Percentiles rank a stretch among this genome's conserved stretches.
phyloP scores from a whole-genome alignment of 2,329 filamentous ascomycete genomes.

The Pestalotiopsis sp. region DNA sequence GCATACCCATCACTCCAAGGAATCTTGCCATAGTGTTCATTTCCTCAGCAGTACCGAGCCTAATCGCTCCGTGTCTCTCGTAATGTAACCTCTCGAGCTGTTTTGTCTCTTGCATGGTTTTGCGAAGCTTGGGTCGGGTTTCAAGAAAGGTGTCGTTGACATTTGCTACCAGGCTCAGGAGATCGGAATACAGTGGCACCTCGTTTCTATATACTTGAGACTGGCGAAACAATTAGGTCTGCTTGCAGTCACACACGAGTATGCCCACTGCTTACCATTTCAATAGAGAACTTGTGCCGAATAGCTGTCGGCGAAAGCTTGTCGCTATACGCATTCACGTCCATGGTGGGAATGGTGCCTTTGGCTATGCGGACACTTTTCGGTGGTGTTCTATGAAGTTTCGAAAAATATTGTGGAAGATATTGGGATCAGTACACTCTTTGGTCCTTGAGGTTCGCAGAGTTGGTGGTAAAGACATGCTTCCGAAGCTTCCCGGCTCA shows the following conservation, averaged over 20 bases:
- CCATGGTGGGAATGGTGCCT: not conserved
- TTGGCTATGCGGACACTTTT: not conserved
- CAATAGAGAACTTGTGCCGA: not conserved
- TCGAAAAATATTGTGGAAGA: not conserved
- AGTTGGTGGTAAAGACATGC: not conserved
- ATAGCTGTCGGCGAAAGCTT: constrained; percentile 3
- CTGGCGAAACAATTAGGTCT: not conserved
- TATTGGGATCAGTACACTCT: not conserved
- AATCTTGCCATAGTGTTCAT: constrained; percentile 9
- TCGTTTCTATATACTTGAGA: constrained; percentile 7
- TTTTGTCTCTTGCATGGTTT: not conserved
- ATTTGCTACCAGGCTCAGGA: not conserved
- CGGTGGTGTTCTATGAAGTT: not conserved
- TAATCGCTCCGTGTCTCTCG: constrained; percentile 7
- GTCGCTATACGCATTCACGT: not conserved
- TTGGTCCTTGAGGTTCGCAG: no score
- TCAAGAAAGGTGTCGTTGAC: constrained; percentile 2
- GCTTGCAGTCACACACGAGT: not conserved
- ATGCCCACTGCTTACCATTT: not conserved
- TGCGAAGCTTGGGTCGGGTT: not conserved
- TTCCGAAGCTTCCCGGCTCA: not conserved
- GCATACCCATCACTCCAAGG: constrained; percentile 6
- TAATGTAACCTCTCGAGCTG: constrained; percentile 7
- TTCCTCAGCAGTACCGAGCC: constrained; percentile 7
- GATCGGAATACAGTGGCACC: constrained; percentile 8